Evolutionary conservation across 176 grass and related monocot genomes (phyloP).

Genomic region (Oryza officinalis): DNA sequence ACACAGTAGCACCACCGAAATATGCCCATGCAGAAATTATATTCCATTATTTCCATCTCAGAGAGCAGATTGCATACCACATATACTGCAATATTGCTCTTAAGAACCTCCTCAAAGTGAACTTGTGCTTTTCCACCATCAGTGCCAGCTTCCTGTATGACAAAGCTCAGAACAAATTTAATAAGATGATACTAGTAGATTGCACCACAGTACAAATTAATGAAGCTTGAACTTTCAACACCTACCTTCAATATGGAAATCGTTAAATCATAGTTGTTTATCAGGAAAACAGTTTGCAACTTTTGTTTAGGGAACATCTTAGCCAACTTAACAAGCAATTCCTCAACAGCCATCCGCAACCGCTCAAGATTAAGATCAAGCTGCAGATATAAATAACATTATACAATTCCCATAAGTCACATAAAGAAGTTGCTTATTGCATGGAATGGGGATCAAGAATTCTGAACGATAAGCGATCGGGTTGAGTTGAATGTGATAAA

Average conservation of each 20-base stretch:
- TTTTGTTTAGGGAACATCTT: slow-evolving; percentile 83
- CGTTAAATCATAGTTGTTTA: slow-evolving; percentile 98
- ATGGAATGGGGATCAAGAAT: slow-evolving; percentile 1
- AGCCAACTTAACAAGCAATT: slow-evolving; percentile 89
- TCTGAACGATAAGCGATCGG: slow-evolving; percentile 11
- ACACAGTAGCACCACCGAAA: background rate
- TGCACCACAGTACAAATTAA: slow-evolving; percentile 11
- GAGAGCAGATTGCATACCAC: slow-evolving; percentile 64
- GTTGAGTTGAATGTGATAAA: slow-evolving; percentile 23
- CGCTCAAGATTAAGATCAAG: slow-evolving; percentile 96
- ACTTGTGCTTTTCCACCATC: slow-evolving; percentile 85
- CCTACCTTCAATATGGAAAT: slow-evolving; percentile 88
- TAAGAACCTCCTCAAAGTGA: slow-evolving; percentile 93
- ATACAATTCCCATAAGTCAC: slow-evolving; percentile 19
- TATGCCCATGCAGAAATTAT: no score
- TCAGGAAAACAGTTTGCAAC: slow-evolving; percentile 89
- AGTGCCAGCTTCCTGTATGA: slow-evolving; percentile 82
- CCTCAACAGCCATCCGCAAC: slow-evolving; percentile 88
- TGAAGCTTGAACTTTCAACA: slow-evolving; percentile 1
- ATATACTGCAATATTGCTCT: slow-evolving; percentile 96
- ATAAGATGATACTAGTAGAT: slow-evolving; percentile 2
- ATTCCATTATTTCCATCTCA: background rate
- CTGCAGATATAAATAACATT: slow-evolving; percentile 44
- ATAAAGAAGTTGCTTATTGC: slow-evolving; percentile 26
- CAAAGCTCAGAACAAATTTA: slow-evolving; percentile 26